Evolutionary conservation across 371 early-diverging fungal species (phyloP).

Genomic region (Apophysomyces sp.): DNA sequence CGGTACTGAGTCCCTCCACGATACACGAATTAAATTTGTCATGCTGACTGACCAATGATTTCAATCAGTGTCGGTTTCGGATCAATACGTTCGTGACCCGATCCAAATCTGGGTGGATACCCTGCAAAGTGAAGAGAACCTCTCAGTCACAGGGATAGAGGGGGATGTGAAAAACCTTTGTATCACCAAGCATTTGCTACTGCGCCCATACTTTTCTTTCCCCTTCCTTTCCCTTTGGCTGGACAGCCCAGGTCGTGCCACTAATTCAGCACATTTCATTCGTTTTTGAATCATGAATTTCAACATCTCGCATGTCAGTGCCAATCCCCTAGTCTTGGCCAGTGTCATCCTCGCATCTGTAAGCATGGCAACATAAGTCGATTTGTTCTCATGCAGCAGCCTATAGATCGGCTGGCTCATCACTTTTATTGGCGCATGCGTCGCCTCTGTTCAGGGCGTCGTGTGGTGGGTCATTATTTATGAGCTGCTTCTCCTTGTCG

Average conservation of each 20-base stretch:
- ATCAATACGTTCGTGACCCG: no score
- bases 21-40: no score
- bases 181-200: neutral
- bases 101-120: no score
- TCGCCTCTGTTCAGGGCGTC: constrained; percentile 12
- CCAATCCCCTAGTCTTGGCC: constrained; percentile 18
- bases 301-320: constrained; percentile 22
- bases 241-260: neutral
- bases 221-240: constrained; percentile 4
- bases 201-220: neutral
- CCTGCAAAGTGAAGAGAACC: no score
- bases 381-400: neutral
- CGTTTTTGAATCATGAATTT: constrained; percentile 10
- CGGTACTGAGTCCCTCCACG: no score
- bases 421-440: constrained; percentile 11
- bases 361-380: constrained; percentile 2
- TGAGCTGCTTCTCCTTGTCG: constrained; percentile 12
- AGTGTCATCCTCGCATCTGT: constrained; percentile 17
- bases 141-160: neutral
- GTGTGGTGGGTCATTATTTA: constrained; percentile 28
- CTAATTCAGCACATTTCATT: neutral
- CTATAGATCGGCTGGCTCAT: constrained; percentile 19
- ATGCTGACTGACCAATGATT: no score
- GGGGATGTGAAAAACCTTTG: neutral
- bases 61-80: no score